phyloP scores from a whole-genome alignment of 257 asterid species.

The Agastache rugosa region DNA sequence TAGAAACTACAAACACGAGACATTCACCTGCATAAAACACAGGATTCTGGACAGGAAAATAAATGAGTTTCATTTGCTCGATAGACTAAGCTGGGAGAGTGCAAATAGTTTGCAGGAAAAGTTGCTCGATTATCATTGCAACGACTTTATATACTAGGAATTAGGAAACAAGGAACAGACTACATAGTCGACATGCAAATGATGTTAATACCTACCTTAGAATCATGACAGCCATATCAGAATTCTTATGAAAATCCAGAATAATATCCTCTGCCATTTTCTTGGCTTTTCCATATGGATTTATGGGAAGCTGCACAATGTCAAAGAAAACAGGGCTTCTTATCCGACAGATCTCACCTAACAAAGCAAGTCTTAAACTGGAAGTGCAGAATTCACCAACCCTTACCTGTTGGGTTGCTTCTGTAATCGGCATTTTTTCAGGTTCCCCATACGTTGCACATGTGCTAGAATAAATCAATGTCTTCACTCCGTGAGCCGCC shows the following conservation, averaged over 20 bases:
- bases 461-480: slow-evolving; percentile 86
- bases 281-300: slow-evolving; percentile 98
- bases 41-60: background rate
- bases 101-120: background rate
- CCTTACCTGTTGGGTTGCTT: slow-evolving; percentile 73
- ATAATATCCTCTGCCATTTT: slow-evolving; percentile 98
- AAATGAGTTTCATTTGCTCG: background rate
- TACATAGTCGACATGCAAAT: background rate
- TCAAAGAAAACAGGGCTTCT: slow-evolving; percentile 23
- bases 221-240: slow-evolving; percentile 95
- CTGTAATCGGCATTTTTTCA: slow-evolving; percentile 88
- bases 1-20: background rate
- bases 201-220: slow-evolving; percentile 56
- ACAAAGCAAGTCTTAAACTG: slow-evolving; percentile 22
- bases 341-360: slow-evolving; percentile 1
- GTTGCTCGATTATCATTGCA: background rate
- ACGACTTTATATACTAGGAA: background rate
- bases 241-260: slow-evolving; percentile 82
- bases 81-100: background rate
- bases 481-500: slow-evolving; percentile 68
- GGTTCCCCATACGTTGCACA: slow-evolving; percentile 98
- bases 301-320: slow-evolving; percentile 73
- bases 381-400: slow-evolving; percentile 15
- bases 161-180: background rate
- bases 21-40: background rate